These are phyloP conservation scores for Candida maltosa DNA, from an alignment of 805 yeast species.

Conservation along the genomic window DNA sequence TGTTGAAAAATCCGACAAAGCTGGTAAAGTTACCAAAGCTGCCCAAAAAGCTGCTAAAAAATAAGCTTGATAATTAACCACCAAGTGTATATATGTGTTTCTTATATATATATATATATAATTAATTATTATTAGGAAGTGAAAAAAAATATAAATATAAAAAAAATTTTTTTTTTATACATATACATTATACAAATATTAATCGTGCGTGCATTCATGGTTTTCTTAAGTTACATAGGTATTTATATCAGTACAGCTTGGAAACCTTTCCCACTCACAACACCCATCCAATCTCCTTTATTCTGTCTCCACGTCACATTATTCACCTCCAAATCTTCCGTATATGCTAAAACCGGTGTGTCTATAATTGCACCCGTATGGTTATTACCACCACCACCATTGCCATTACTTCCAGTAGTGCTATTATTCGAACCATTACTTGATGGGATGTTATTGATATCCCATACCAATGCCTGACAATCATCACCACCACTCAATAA, in stretches of 20 bases:
- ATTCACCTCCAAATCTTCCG: constrained; percentile 71
- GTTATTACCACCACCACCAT: constrained; percentile 1
- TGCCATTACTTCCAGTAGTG: constrained; percentile 2
- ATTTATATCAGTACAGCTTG: constrained; percentile 50
- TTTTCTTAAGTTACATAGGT: background rate
- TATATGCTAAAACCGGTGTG: constrained; percentile 47
- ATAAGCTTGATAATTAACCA: too few relatives aligned
- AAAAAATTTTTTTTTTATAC: background rate
- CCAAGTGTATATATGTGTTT: too few relatives aligned
- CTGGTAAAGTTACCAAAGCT: constrained; percentile 49
- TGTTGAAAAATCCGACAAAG: constrained; percentile 46
- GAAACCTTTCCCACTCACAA: constrained; percentile 63
- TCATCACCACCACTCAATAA: constrained; percentile 68
- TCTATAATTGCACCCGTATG: constrained; percentile 17
- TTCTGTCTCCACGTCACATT: constrained; percentile 67
- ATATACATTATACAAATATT: background rate
- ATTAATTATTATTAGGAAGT: background rate
- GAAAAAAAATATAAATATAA: background rate
- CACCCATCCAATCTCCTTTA: constrained; percentile 79
- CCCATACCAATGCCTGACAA: constrained; percentile 73
- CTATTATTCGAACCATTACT: constrained; percentile 1
- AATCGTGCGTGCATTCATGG: background rate
- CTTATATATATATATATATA: constrained; percentile 1
- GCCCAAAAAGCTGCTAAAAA: constrained; percentile 47
- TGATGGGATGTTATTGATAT: constrained; percentile 35